Evolutionary conservation across 2,329 filamentous ascomycete genomes (phyloP).

Genomic region (Huntiella savannae): DNA sequence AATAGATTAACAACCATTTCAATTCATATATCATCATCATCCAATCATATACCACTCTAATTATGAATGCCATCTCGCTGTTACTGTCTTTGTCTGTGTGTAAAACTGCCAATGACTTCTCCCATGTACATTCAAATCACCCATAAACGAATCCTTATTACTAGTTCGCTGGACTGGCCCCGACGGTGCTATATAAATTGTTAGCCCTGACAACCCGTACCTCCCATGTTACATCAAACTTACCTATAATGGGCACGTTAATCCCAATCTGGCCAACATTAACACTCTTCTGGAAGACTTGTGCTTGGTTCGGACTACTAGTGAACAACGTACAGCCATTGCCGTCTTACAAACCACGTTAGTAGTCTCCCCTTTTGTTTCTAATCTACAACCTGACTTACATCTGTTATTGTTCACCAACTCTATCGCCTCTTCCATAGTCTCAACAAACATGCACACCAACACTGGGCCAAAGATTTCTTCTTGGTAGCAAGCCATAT

Average conservation of each 20-base stretch:
- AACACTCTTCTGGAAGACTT: conserved; percentile 13
- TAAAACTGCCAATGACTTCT: conserved; percentile 14
- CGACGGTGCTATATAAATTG: conserved; percentile 11
- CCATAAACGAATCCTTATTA: conserved; percentile 16
- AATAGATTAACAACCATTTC: too few species aligned
- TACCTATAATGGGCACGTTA: conserved; percentile 14
- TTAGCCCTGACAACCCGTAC: neutral
- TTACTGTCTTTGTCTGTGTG: conserved; percentile 14
- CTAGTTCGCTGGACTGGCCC: conserved; percentile 13
- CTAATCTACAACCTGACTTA: conserved; percentile 3
- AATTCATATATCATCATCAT: too few species aligned
- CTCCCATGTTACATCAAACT: neutral
- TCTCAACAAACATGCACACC: conserved; percentile 13
- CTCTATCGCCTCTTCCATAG: conserved; percentile 15
- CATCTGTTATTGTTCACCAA: conserved; percentile 17
- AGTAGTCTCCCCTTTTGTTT: neutral
- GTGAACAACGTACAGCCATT: conserved; percentile 16
- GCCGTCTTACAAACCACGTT: conserved; percentile 11
- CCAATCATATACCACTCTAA: neutral
- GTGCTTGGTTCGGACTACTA: conserved; percentile 9
- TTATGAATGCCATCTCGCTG: conserved; percentile 18
- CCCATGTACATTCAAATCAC: conserved; percentile 12
- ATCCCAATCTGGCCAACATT: conserved; percentile 16
- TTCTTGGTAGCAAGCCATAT: conserved; percentile 15
- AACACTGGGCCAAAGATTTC: conserved; percentile 17